Percentiles rank a stretch among this genome's conserved stretches.
These are phyloP conservation scores for Scutellaria baicalensis DNA, from an alignment of 257 asterid species.

Conservation along the genomic window DNA sequence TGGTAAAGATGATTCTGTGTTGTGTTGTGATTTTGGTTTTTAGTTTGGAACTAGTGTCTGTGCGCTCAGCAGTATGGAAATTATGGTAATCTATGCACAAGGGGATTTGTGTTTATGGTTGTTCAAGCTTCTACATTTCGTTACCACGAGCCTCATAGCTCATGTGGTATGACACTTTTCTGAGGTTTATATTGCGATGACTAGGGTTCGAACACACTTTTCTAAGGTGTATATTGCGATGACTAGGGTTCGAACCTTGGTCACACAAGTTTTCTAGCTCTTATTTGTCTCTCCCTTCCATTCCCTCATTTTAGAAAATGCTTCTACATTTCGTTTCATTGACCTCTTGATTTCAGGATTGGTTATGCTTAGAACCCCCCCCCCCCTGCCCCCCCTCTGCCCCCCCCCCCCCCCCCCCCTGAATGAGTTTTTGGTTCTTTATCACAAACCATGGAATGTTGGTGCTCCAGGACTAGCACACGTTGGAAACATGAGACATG, in stretches of 20 bases:
- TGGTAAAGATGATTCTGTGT: background rate
- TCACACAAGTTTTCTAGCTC: no score
- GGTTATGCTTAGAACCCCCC: no score
- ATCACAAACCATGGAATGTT: background rate
- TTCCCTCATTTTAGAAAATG: no score
- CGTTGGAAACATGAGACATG: background rate
- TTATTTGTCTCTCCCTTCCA: no score
- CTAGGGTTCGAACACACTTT: no score
- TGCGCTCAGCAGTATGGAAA: background rate
- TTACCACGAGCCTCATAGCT: no score
- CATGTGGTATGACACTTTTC: no score
- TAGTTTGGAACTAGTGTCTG: constrained; percentile 1
- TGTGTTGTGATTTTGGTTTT: constrained; percentile 4
- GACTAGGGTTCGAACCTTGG: no score
- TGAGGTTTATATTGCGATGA: no score
- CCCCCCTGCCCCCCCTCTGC: no score
- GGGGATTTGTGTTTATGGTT: background rate
- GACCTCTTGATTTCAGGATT: background rate
- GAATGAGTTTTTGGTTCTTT: background rate
- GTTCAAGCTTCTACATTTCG: background rate
- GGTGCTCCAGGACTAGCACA: background rate
- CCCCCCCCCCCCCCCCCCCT: no score
- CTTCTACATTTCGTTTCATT: background rate
- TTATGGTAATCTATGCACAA: background rate
- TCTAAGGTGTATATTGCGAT: no score